These are phyloP conservation scores for Aureobasidium sp. DNA, from an alignment of 2,329 filamentous ascomycete species.

Conservation along the genomic window DNA sequence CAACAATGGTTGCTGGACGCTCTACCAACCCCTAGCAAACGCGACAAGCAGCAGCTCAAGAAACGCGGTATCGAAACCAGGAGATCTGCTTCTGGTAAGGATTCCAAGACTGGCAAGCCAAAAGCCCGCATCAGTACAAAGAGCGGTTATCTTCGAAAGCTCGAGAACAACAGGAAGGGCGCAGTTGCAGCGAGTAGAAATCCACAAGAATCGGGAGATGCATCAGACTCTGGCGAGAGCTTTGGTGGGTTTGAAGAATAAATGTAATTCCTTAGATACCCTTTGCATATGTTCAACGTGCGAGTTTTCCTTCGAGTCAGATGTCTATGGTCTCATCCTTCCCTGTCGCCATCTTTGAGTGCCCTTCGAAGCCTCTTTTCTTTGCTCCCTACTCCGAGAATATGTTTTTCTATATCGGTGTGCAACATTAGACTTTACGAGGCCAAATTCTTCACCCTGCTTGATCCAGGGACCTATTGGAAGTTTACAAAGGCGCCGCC, in stretches of 20 bases:
- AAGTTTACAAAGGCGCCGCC: slow-evolving; percentile 86
- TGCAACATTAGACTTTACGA: neutral
- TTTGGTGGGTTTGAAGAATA: slow-evolving; percentile 37
- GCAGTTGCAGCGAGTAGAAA: slow-evolving; percentile 27
- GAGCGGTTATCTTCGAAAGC: slow-evolving; percentile 65
- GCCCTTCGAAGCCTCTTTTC: neutral
- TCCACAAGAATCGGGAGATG: slow-evolving; percentile 21
- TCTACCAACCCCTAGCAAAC: slow-evolving; percentile 75
- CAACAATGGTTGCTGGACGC: slow-evolving; percentile 85
- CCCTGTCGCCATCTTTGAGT: neutral
- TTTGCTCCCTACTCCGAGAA: neutral
- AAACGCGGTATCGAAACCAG: slow-evolving; percentile 72
- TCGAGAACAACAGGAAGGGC: slow-evolving; percentile 56
- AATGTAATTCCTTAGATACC: neutral
- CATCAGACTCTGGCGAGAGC: slow-evolving; percentile 26
- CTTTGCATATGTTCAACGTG: neutral
- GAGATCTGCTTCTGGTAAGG: slow-evolving; percentile 37
- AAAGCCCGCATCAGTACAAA: slow-evolving; percentile 72
- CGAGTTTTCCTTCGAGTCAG: neutral
- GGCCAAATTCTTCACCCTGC: neutral
- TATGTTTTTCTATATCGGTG: neutral
- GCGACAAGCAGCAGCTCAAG: slow-evolving; percentile 75
- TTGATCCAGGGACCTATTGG: slow-evolving; percentile 45
- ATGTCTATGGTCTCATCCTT: neutral
- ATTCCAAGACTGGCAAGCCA: slow-evolving; percentile 37